phyloP scores from a whole-genome alignment of 2,329 filamentous ascomycete genomes.

The Emmonsiellopsis sp. region DNA sequence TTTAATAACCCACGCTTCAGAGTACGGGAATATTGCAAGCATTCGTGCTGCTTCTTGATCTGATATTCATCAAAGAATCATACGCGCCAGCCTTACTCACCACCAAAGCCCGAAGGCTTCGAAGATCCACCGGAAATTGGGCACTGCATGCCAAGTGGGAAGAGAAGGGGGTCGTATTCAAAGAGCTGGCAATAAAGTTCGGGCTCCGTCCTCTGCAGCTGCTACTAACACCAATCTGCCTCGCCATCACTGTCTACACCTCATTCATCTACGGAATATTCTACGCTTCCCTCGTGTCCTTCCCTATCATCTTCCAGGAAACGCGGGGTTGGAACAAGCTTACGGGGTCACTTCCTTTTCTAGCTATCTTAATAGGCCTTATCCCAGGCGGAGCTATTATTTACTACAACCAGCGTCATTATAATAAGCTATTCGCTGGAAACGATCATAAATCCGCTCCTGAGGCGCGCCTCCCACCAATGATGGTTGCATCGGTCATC shows the following conservation, averaged over 20 bases:
- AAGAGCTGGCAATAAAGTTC: conserved; percentile 41
- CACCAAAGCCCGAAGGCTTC: conserved; percentile 43
- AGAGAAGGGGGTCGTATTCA: conserved; percentile 43
- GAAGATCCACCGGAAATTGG: conserved; percentile 48
- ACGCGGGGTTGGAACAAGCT: conserved; percentile 15
- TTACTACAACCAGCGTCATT: conserved; percentile 26
- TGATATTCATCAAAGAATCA: conserved; percentile 54
- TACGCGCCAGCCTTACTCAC: conserved; percentile 54
- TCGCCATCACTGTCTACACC: conserved; percentile 29
- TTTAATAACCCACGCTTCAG: conserved; percentile 12
- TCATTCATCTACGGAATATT: conserved; percentile 23
- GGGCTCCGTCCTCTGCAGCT: conserved; percentile 37
- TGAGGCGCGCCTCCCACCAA: conserved; percentile 52
- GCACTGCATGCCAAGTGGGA: conserved; percentile 49
- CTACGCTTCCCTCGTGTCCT: conserved; percentile 23
- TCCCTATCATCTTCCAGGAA: conserved; percentile 21
- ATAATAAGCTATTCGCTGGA: conserved; percentile 23
- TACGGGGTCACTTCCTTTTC: conserved; percentile 34
- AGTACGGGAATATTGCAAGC: conserved; percentile 55
- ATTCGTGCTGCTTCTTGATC: conserved; percentile 43
- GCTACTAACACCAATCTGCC: conserved; percentile 31
- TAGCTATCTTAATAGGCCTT: conserved; percentile 34
- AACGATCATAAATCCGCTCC: conserved; percentile 37
- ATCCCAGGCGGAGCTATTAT: conserved; percentile 28
- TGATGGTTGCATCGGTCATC: conserved; percentile 53